Evolutionary conservation across 2,329 filamentous ascomycete genomes (phyloP).

Genomic region (Fusarium sororula): DNA sequence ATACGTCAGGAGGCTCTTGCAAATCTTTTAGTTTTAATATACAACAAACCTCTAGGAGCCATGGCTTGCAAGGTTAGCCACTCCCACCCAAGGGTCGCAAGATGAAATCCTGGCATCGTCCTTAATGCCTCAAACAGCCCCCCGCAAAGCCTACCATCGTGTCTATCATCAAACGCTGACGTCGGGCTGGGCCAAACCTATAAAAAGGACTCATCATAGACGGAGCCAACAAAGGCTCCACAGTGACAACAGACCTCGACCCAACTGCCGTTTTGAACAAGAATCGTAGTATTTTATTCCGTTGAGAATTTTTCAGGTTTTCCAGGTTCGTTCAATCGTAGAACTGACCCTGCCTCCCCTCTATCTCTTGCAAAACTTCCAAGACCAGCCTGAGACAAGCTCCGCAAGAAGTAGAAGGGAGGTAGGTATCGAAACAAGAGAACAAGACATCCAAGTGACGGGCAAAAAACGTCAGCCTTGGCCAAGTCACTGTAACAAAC

Average conservation of each 20-base stretch:
- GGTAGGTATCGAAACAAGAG: conserved; percentile 32
- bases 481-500: conserved; percentile 23
- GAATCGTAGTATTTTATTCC: conserved; percentile 31
- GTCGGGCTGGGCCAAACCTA: neutral
- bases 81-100: neutral
- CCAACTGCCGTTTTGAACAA: conserved; percentile 23
- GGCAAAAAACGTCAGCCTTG: conserved; percentile 14
- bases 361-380: conserved; percentile 35
- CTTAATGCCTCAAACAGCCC: conserved; percentile 10
- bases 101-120: conserved; percentile 13
- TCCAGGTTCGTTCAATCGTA: conserved; percentile 39
- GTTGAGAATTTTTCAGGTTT: conserved; percentile 27
- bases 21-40: conserved; percentile 32
- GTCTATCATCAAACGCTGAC: conserved; percentile 8
- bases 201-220: conserved; percentile 4
- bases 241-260: conserved; percentile 25
- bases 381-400: conserved; percentile 41
- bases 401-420: conserved; percentile 29
- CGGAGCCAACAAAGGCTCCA: conserved; percentile 12
- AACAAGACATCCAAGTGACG: conserved; percentile 37
- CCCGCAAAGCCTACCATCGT: conserved; percentile 17
- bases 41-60: conserved; percentile 27
- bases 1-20: conserved; percentile 10
- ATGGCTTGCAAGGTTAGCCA: conserved; percentile 15
- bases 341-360: conserved; percentile 33